Base-by-base conservation (phyloP, 1,284 basidiomycete species). In the Mixia osmundae region DNA sequence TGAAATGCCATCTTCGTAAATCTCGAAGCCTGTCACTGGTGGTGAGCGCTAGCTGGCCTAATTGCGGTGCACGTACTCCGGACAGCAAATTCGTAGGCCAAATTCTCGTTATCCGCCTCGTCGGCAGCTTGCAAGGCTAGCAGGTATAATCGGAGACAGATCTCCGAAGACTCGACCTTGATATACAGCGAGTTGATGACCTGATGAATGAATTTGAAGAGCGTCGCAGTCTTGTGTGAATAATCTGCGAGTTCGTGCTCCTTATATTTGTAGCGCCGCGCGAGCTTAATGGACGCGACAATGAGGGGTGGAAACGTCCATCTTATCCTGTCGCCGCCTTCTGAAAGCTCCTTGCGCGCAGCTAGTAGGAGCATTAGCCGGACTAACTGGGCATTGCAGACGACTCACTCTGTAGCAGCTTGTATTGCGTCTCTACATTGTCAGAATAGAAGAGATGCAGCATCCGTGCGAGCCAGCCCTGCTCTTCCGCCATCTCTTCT, bases 381-480 rank as follows among this genome's bases (percentile, higher is more conserved):
- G 11, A 40, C 35, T 27, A 23, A 33, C 4, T 29, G 25, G 19
- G 12, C 24, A n/a, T 1, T 20, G 29, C 19, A 10, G 11, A 11
- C 7, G 19, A 5, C 8, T 16, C 6, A 30, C 14, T 7, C 28
- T 2, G 1, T 52, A 69, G 23, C 44, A 80, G 80, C 65, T 85
- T 76, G 45, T 79, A 85, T 50, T 91, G 85, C 12, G 74, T 68
- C 44, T 69, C 72, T 40, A 87, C 54, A 21, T 75, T 73, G 37
- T 89, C 77, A 1, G 78, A 68, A 16, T 71, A 64, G 69, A 94
- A 87, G 22, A 91, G 54, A 61, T 94, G 85, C 3, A 94, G 76
- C 76, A 94, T 89, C 43, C 85, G 64, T 16, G 85, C 83, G 11
- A 91, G 71, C 85, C 85, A 94, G 0, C 85, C 87, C 50, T 94